Evolutionary conservation across 306 rosid species (phyloP), one percentile per base, ranked within the genome.

Genomic region (Vigna nakashimae): DNA sequence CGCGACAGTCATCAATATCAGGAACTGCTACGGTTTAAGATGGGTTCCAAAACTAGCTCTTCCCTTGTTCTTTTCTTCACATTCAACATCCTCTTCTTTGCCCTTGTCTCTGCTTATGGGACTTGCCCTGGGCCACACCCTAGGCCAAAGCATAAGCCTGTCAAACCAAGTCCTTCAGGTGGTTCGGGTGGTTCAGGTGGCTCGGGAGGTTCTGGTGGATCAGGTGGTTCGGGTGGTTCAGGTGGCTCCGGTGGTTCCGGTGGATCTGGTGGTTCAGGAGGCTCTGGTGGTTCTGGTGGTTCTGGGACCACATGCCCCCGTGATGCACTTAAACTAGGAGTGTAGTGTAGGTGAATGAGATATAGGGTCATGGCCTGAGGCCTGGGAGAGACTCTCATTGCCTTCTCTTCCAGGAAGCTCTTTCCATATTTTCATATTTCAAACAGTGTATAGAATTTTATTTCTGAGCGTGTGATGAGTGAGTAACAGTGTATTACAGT

Each of bases 71-170:
- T 94, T 70, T 91, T 92, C 90, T 67, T 94, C 32, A 79, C 43
- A 4, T 71, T 92, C 80, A 92, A 94, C 79, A 58, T 94, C 51
- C 86, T 94, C 83, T 92, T 86, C 90, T 94, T 92, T 52, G 28
- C 96, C 6, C 82, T 90, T 7, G 92, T 82, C 36, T 86, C 80
- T 12, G 77, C 93, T 53, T 92, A 94, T 9, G 83, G 83, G 2
- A 13, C 88, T 7, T 79, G 96, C 80, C 42, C 42, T 7, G 9
- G 66, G 12, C 13, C 50, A 11, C 0, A 45, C 0, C 66, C 43
- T 1, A 59, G 38, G 12, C 71, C 71, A 8, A 65, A 16, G 49
- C 30, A 36, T 7, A 36, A 38, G 9, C 86, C 87, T 1, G 30
- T 55, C 2, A 49, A 9, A 3, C 88, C 90, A 0, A 43, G 7